These are phyloP conservation scores for Eucalyptus regnans DNA, from an alignment of 345 rosid genomes.

Conservation along the genomic window DNA sequence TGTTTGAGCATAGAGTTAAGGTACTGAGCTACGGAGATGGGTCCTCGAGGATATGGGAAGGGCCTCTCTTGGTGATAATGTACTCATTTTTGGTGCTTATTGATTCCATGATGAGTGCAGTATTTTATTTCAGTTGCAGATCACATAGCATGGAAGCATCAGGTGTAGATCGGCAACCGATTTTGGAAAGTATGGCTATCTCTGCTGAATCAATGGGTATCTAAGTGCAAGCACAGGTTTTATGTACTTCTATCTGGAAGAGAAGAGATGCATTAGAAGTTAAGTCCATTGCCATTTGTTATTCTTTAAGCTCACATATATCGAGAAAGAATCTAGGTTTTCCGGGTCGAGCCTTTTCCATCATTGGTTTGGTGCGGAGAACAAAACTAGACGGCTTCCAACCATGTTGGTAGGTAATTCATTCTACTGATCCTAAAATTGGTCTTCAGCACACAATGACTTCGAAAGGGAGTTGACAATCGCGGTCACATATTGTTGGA, in stretches of 20 bases:
- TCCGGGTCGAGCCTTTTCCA: neutral
- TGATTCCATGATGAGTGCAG: conserved; percentile 79
- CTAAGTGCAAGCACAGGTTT: neutral
- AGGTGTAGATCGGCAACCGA: conserved; percentile 27
- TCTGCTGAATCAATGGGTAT: conserved; percentile 8
- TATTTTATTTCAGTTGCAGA: conserved; percentile 86
- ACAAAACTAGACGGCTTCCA: neutral
- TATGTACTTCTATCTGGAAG: neutral
- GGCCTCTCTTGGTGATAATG: conserved; percentile 79
- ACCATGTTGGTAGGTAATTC: neutral
- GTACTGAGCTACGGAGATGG: conserved; percentile 86
- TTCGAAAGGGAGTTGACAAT: neutral
- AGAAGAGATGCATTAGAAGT: neutral
- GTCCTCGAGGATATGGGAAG: conserved; percentile 90
- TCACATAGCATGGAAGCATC: conserved; percentile 43
- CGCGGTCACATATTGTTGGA: neutral
- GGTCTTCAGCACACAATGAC: neutral
- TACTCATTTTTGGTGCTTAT: conserved; percentile 79
- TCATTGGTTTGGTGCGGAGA: neutral
- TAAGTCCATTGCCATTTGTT: neutral
- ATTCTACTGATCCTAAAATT: neutral
- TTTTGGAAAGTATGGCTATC: conserved; percentile 22
- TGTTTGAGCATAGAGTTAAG: conserved; percentile 91
- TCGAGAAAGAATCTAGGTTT: neutral
- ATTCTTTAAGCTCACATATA: neutral